phyloP scores from a whole-genome alignment of 2,329 filamentous ascomycete genomes.

The Periglandula ipomoeae region DNA sequence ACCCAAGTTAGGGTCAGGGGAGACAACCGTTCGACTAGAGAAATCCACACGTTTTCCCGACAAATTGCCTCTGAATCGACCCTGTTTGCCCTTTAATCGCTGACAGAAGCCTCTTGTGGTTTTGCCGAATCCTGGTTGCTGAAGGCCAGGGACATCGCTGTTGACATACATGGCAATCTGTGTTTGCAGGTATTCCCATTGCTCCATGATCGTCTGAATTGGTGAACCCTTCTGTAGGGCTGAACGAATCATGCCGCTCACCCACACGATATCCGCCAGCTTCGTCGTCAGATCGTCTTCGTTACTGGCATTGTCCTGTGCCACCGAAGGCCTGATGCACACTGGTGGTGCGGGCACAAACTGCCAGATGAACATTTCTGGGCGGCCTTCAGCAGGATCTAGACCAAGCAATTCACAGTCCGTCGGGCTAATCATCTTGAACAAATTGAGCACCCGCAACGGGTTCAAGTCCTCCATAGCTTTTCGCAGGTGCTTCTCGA shows the following conservation, averaged over 20 bases:
- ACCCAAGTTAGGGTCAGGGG: constrained; percentile 86
- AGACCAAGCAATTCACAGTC: constrained; percentile 91
- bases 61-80: constrained; percentile 90
- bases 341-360: constrained; percentile 90
- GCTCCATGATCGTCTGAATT: constrained; percentile 87
- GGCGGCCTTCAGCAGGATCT: constrained; percentile 75
- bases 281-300: constrained; percentile 97
- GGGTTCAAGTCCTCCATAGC: constrained; percentile 93
- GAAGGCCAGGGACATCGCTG: constrained; percentile 87
- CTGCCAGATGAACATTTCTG: constrained; percentile 97
- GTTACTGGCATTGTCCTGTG: constrained; percentile 85
- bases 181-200: constrained; percentile 94
- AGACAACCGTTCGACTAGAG: constrained; percentile 94
- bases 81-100: constrained; percentile 92
- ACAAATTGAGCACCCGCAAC: constrained; percentile 78
- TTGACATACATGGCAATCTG: constrained; percentile 98
- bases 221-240: constrained; percentile 76
- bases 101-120: constrained; percentile 90
- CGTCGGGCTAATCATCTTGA: constrained; percentile 73
- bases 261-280: constrained; percentile 90
- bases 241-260: constrained; percentile 78
- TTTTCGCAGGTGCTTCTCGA: constrained; percentile 86
- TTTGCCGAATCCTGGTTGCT: constrained; percentile 79
- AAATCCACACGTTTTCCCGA: constrained; percentile 99
- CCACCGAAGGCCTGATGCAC: constrained; percentile 87